Base-by-base conservation (phyloP, 1,139 yeast species). In the Taphrina communis region DNA sequence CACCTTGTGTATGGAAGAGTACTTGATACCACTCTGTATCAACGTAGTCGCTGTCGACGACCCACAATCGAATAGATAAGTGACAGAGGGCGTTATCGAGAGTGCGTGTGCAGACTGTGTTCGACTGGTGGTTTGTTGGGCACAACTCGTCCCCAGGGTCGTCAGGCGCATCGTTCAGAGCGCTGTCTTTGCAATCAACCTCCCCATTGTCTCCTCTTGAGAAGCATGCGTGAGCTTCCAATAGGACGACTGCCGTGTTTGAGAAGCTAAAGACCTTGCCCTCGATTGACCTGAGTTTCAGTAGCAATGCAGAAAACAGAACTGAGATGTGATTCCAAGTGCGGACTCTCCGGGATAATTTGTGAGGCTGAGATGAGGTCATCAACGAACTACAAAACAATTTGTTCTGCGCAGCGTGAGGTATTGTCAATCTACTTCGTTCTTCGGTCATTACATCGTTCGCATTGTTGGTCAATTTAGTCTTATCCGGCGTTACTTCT, bases 91-190 rank as follows among this genome's bases (percentile, higher is more conserved):
- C n/a, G 41, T 44, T 19, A 53, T n/a, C 4, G 46, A 19, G 38
- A 63, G 60, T n/a, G 59, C 55, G 35, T 63, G 67, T 6, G 67
- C 61, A 25, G 61, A 53, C 21, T 63, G 67, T 9, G 67, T 55
- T 25, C 67, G 56, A n/a, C 51, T 31, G 17, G 42, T 19, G 17
- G 67, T 63, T 11, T 63, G 67, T 35, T 63, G 67, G 8, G 67
- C 67, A 55, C 67, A 63, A 25, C 61, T 53, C 42, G 67, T 63
- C 8, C 67, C 67, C 17, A 63, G 39, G 11, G 67, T 63, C 46
- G 52, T 46, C 55, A 63, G 31, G 21, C 55, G 48, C 67, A 63
- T 63, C 4, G 31, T 25, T 25, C 31, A 25, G 4, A 25, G 31
- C 31, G 4, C 31, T 25, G 4, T 25, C 4, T 25, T 4, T 2